Conservation (phyloP, 768 basidiomycete species). For the Trametopsis cervina region DNA sequence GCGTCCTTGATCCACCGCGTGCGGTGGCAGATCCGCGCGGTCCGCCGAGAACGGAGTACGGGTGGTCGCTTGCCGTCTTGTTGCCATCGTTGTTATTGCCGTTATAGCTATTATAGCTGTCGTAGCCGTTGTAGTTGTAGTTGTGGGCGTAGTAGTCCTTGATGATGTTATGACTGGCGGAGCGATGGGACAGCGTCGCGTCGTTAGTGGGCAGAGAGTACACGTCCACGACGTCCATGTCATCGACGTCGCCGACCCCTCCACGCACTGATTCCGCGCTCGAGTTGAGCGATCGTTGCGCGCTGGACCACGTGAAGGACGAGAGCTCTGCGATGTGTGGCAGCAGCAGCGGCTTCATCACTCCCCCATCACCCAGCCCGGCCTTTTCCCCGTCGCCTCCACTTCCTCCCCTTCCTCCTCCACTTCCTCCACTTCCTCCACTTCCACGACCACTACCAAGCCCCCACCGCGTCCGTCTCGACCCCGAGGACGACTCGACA, state of each 20-base stretch:
- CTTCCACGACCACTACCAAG: neutral
- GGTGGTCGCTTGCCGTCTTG: neutral
- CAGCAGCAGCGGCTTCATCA: constrained; percentile 10
- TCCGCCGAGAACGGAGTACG: constrained; percentile 6
- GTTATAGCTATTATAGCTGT: too few relatives aligned
- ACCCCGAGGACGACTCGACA: neutral
- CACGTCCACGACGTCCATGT: constrained; percentile 7
- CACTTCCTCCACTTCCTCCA: neutral
- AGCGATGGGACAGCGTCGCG: constrained; percentile 19
- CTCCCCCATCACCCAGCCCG: constrained; percentile 15
- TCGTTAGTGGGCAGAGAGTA: constrained; percentile 15
- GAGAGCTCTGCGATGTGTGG: constrained; percentile 21
- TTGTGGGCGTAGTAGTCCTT: too few relatives aligned
- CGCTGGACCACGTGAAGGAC: constrained; percentile 22
- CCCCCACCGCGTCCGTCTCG: neutral
- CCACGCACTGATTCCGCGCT: constrained; percentile 11
- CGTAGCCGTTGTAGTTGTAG: too few relatives aligned
- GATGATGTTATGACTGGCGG: neutral
- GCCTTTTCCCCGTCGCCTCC: constrained; percentile 8
- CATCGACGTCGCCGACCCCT: constrained; percentile 8
- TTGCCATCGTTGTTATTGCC: too few relatives aligned
- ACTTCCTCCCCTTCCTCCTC: neutral
- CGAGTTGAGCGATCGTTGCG: constrained; percentile 15
- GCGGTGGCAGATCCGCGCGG: constrained; percentile 4
- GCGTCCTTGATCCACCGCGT: neutral